Evolutionary conservation across 2,329 filamentous ascomycete genomes (phyloP), one percentile per base, ranked within the genome.

Genomic region (Aschersonia sp.): DNA sequence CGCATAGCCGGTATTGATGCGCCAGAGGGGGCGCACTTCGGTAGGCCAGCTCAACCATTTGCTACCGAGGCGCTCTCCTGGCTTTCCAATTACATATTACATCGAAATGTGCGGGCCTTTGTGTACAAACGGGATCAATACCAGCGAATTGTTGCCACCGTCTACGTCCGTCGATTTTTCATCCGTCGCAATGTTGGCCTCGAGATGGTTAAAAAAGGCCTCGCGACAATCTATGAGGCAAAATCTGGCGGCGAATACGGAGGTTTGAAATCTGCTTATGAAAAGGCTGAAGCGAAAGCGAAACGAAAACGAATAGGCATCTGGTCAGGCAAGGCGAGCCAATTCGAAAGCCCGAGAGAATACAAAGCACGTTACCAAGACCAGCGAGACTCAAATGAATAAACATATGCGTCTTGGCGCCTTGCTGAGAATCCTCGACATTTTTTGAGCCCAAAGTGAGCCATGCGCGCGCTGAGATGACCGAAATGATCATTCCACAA

Each of bases 211-310:
- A 85, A 80, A 66, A 74, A 70, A 29, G 92, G 92, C 0, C 67
- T 94, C 53, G 92, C 91, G 41, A 95, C 88, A 2, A 84, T 92
- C 3, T 98, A 97, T 62, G 92, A 97, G 67, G 91, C 88, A 31
- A 97, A 94, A 65, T 77, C 73, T 4, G 92, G 91, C 3, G 84
- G 79, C 28, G 92, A 97, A 61, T 98, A 92, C 71, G 92, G 92
- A 30, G 79, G 81, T 0, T 70, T 76, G 48, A 77, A 81, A 56
- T 67, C 70, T 45, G 63, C 73, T 51, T 91, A 91, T 61, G 74
- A 78, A 53, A 73, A 69, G 51, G 80, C 80, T 5, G 82, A 89
- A 65, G 73, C 70, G 44, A 70, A 70, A 61, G 85, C 86, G 3
- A 86, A 80, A 68, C 68, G 60, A 52, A 75, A 73, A 59, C 77